Base-by-base conservation (phyloP, 495 filamentous ascomycete species). In the Lasiosphaeriaceae sp. region DNA sequence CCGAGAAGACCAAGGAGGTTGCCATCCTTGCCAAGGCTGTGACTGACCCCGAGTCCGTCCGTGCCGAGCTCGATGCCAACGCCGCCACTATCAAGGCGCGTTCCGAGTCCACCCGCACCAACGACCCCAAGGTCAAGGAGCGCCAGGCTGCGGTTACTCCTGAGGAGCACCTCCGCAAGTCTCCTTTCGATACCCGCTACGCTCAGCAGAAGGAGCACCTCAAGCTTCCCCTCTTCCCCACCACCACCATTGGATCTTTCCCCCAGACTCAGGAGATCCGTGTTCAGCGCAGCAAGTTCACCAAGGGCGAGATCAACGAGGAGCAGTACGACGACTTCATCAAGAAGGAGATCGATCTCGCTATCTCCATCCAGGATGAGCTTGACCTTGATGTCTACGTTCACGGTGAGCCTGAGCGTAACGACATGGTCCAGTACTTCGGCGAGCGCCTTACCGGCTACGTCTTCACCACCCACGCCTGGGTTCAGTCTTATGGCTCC, bases 361-460 rank as follows among this genome's bases (percentile, higher is more conserved):
- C 91, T 68, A 81, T 98, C 76, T 88, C 90, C 80, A 89, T 97
- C 76, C 94, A 98, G 81, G 92, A 97, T 65, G 93, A 96, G 78
- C 92, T 98, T 63, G 90, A 83, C 70, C 86, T 98, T 20, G 94
- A 74, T 67, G 95, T 98, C 68, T 87, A 89, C 69, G 94, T 98
- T 58, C 94, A 98, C 80, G 94, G 94, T 69, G 94, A 98, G 82
- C 93, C 94, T 50, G 94, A 98, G 83, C 90, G 94, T 75, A 97
- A 97, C 77, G 94, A 98, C 86, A 98, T 98, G 94, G 94, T 98
- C 41, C 94, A 98, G 77, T 98, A 97, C 86, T 98, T 98, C 69
- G 94, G 94, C 74, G 94, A 98, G 84, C 87, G 92, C 62, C 83
- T 98, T 46, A 85, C 90, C 60, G 94, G 94, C 71, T 98, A 97